phyloP scores from a whole-genome alignment of 2,329 filamentous ascomycete species.

The Fusarium poae region DNA sequence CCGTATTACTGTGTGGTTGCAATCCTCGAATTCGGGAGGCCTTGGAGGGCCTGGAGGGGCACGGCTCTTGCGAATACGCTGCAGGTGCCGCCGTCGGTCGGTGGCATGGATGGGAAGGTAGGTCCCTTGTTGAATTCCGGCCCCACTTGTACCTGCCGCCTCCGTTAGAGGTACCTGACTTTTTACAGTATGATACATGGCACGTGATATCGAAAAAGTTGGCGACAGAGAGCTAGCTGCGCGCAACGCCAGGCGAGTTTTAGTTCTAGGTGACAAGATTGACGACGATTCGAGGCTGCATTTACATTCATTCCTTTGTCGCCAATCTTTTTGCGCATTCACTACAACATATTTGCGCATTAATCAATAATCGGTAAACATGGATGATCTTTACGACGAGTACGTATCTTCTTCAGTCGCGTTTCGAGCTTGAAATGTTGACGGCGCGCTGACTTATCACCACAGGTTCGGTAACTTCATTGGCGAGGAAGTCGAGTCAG shows the following conservation, averaged over 20 bases:
- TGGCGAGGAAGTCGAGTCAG: slow-evolving; percentile 87
- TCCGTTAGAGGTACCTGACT: not conserved
- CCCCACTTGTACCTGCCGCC: slow-evolving; percentile 43
- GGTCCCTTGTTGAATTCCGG: slow-evolving; percentile 28
- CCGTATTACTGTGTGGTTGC: slow-evolving; percentile 7
- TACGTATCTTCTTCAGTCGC: slow-evolving; percentile 53
- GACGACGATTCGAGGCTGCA: slow-evolving; percentile 41
- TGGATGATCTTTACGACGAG: slow-evolving; percentile 99
- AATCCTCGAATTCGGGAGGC: slow-evolving; percentile 39
- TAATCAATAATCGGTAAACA: slow-evolving; percentile 54
- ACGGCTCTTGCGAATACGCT: slow-evolving; percentile 43
- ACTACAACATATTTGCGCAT: slow-evolving; percentile 31
- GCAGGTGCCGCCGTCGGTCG: slow-evolving; percentile 43
- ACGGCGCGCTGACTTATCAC: slow-evolving; percentile 40
- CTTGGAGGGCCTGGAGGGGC: slow-evolving; percentile 40
- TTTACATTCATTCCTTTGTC: slow-evolving; percentile 37
- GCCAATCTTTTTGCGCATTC: slow-evolving; percentile 33
- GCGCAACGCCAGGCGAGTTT: slow-evolving; percentile 39
- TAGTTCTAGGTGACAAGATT: slow-evolving; percentile 39
- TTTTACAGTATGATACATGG: slow-evolving; percentile 23
- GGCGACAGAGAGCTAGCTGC: slow-evolving; percentile 38
- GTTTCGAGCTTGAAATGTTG: slow-evolving; percentile 24
- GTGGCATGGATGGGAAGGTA: not conserved
- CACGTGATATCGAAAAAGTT: slow-evolving; percentile 52
- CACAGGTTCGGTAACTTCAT: slow-evolving; percentile 96